Evolutionary conservation across 805 yeast genomes (phyloP).

Genomic region (Saturnispora sekii): DNA sequence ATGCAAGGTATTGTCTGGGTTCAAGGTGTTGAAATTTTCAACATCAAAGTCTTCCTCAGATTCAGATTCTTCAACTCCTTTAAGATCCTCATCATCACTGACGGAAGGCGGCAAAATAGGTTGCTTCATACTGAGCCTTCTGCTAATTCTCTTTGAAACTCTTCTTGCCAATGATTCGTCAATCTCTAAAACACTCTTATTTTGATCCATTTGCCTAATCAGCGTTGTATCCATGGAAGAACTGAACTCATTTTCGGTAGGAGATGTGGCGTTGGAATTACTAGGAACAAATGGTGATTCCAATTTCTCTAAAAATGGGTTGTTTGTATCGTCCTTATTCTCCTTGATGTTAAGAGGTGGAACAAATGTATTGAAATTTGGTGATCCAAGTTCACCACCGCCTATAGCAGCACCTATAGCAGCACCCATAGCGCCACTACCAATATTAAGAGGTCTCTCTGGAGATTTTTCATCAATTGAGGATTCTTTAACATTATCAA

Average conservation of each 20-base stretch:
- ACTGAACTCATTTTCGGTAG: neutral
- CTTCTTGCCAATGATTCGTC: conserved; percentile 10
- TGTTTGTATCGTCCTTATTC: neutral
- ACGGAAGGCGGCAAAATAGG: neutral
- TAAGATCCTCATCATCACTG: neutral
- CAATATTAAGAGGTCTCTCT: too few relatives aligned
- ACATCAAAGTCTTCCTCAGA: conserved; percentile 41
- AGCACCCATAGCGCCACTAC: too few relatives aligned
- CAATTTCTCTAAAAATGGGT: conserved; percentile 6
- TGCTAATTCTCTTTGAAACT: conserved; percentile 9
- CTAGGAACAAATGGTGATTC: conserved; percentile 1
- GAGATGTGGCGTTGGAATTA: neutral
- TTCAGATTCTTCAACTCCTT: conserved; percentile 13
- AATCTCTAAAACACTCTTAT: conserved; percentile 10
- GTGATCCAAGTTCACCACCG: neutral
- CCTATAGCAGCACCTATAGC: too few relatives aligned
- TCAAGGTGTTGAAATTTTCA: conserved; percentile 68
- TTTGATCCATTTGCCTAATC: neutral
- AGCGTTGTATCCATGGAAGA: neutral
- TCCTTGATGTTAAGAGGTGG: neutral
- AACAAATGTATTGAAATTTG: neutral
- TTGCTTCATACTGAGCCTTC: neutral
- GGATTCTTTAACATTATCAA: too few relatives aligned
- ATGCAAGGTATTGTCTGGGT: conserved; percentile 81
- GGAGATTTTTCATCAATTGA: too few relatives aligned